A percentile compares a stretch with the other conserved stretches of the same genome.
Evolutionary conservation across 495 filamentous ascomycete genomes (phyloP).

Genomic region (Bacidia rubella): DNA sequence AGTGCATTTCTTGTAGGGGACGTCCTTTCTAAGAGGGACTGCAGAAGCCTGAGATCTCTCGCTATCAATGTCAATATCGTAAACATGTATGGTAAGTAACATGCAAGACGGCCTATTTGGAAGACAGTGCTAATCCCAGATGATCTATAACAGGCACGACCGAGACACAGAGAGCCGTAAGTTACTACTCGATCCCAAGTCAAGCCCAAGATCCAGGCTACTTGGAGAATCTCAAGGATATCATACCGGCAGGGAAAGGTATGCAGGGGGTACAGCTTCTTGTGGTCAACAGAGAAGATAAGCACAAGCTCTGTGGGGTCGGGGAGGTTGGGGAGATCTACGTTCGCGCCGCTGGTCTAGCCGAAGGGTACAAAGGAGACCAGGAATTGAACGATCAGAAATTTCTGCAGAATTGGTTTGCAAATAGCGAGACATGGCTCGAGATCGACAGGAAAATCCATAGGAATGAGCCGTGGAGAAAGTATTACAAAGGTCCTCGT

Average conservation of each 20-base stretch:
- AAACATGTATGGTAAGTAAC: conserved; percentile 7
- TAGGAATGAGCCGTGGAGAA: conserved; percentile 55
- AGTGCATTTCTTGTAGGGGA: conserved; percentile 84
- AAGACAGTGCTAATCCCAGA: not conserved
- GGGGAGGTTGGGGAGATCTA: conserved; percentile 49
- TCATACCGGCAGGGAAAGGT: conserved; percentile 75
- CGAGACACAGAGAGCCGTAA: conserved; percentile 77
- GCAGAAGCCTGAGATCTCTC: conserved; percentile 24
- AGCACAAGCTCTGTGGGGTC: conserved; percentile 47
- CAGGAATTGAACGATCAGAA: conserved; percentile 59
- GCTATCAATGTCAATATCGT: conserved; percentile 43
- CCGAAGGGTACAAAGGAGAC: conserved; percentile 72
- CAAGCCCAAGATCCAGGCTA: conserved; percentile 49
- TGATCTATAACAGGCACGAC: conserved; percentile 47
- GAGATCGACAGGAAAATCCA: conserved; percentile 39
- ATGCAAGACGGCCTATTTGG: not conserved
- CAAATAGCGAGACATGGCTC: conserved; percentile 60
- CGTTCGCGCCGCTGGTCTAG: conserved; percentile 75
- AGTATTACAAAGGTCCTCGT: conserved; percentile 68
- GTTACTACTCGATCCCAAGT: conserved; percentile 74
- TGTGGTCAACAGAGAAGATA: conserved; percentile 60
- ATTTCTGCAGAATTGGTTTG: conserved; percentile 84
- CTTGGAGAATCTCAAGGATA: conserved; percentile 59
- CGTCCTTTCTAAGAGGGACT: conserved; percentile 33
- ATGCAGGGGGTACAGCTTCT: conserved; percentile 91